phyloP scores from a whole-genome alignment of 306 rosid species.

The Glycine latifolia region DNA sequence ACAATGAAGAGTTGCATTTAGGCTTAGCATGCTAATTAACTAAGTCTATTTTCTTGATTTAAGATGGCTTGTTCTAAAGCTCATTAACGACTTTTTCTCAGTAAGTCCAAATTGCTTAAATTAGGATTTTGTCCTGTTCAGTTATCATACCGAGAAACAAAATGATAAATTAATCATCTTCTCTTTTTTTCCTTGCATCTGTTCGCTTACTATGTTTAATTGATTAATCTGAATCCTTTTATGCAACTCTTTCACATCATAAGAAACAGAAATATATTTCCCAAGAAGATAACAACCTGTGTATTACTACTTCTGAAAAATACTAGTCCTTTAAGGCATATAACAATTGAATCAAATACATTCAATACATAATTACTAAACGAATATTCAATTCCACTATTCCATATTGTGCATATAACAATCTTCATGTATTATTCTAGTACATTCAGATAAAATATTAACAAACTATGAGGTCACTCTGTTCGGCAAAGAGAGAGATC shows the following conservation, averaged over 20 bases:
- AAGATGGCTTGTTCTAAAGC: neutral
- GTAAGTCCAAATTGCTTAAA: neutral
- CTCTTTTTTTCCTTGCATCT: neutral
- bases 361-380: neutral
- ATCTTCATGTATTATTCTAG: neutral
- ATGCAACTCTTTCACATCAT: neutral
- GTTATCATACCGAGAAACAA: neutral
- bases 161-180: neutral
- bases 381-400: neutral
- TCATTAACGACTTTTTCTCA: neutral
- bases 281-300: neutral
- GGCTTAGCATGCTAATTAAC: neutral
- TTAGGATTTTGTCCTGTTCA: neutral
- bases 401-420: too few species aligned
- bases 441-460: neutral
- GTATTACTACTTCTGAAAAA: neutral
- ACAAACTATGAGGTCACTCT: neutral
- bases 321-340: neutral
- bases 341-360: neutral
- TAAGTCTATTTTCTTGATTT: neutral
- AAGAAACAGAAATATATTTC: constrained; percentile 1
- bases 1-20: neutral
- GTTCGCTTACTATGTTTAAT: neutral
- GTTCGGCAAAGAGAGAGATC: neutral
- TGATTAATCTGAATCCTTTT: neutral